phyloP scores from a whole-genome alignment of 192 early-diverging fungal species.

The Rhizophagus prolifer region DNA sequence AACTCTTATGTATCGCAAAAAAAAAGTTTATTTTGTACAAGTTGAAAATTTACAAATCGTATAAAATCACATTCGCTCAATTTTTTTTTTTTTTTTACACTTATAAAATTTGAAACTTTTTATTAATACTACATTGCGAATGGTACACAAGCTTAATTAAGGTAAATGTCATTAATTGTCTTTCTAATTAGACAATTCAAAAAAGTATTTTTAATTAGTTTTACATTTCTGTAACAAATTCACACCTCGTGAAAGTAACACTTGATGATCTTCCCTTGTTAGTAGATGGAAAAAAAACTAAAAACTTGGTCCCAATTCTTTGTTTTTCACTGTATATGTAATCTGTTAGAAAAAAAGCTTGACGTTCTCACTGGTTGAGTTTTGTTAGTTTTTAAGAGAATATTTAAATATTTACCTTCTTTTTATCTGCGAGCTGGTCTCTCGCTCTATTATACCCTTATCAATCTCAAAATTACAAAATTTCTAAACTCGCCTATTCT shows the following conservation, averaged over 20 bases:
- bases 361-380: neutral
- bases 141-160: neutral
- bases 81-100: neutral
- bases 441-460: neutral
- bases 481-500: neutral
- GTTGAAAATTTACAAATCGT: neutral
- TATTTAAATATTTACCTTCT: neutral
- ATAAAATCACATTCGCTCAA: neutral
- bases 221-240: no score
- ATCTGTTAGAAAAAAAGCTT: neutral
- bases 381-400: neutral
- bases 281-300: no score
- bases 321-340: no score
- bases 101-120: neutral
- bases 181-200: no score
- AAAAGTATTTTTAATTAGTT: no score
- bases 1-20: no score
- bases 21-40: no score
- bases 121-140: neutral
- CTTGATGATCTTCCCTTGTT: no score
- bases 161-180: neutral
- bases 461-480: neutral
- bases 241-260: no score
- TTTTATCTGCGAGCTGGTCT: slow-evolving; percentile 3
- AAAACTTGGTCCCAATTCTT: no score